Evolutionary conservation across 208 protist species (phyloP).

Genomic region (Leishmania lainsoni): DNA sequence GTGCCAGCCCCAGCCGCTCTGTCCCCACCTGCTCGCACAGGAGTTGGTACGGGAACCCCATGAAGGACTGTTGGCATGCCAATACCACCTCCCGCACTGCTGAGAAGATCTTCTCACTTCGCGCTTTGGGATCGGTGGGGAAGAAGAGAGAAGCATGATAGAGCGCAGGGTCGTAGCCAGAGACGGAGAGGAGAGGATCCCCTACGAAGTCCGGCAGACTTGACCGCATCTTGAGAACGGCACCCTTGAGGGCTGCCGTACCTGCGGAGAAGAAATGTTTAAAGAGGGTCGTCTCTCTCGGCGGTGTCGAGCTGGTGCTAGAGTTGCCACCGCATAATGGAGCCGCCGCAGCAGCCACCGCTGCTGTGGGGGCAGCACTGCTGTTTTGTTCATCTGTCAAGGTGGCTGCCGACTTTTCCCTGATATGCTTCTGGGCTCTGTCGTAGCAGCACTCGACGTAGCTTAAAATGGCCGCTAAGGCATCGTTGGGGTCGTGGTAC

Average conservation of each 20-base stretch:
- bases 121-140: conserved; percentile 32
- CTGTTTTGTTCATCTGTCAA: conserved; percentile 11
- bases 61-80: conserved; percentile 71
- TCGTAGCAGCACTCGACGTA: conserved; percentile 62
- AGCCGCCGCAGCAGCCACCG: neutral
- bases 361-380: neutral
- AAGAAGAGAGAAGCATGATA: conserved; percentile 35
- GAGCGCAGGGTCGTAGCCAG: conserved; percentile 22
- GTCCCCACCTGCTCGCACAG: conserved; percentile 66
- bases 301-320: neutral
- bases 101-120: conserved; percentile 42
- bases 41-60: conserved; percentile 67
- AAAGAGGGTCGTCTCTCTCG: conserved; percentile 25
- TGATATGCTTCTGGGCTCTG: conserved; percentile 22
- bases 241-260: conserved; percentile 29
- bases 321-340: neutral
- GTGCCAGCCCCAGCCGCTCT: conserved; percentile 39
- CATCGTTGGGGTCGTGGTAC: conserved; percentile 40
- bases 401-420: conserved; percentile 21
- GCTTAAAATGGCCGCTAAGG: conserved; percentile 52
- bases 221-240: conserved; percentile 27
- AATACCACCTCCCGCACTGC: conserved; percentile 58
- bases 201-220: conserved; percentile 41
- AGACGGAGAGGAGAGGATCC: conserved; percentile 35
- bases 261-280: conserved; percentile 29